phyloP scores from a whole-genome alignment of 371 early-diverging fungal species.

The Nematocida displodere region DNA sequence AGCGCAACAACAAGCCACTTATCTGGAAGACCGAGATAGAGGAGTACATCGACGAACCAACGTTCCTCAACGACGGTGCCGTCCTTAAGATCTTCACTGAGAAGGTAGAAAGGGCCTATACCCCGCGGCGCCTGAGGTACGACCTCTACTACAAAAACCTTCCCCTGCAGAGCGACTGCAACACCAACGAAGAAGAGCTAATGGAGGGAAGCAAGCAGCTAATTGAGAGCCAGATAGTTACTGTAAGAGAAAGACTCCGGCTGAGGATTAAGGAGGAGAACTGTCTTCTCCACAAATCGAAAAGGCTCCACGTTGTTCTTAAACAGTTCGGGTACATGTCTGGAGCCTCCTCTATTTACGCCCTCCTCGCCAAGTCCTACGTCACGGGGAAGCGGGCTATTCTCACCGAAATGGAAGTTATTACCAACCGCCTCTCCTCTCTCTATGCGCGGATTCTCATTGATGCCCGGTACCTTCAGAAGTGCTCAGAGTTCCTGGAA shows the following conservation, averaged over 20 bases:
- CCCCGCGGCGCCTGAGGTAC: background rate
- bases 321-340: conserved; percentile 33
- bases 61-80: background rate
- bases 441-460: background rate
- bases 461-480: conserved; percentile 7
- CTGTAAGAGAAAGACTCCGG: background rate
- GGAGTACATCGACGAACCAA: conserved; percentile 7
- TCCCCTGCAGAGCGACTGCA: background rate
- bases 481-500: conserved; percentile 34
- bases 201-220: background rate
- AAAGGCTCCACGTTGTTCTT: conserved; percentile 24
- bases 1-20: conserved; percentile 11
- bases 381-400: conserved; percentile 26
- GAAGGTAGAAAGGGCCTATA: background rate
- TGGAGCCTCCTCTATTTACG: conserved; percentile 11
- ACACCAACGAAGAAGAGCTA: background rate
- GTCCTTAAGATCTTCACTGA: conserved; percentile 1
- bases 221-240: background rate
- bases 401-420: conserved; percentile 1
- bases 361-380: conserved; percentile 23
- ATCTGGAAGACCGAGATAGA: conserved; percentile 26
- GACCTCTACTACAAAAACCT: conserved; percentile 24
- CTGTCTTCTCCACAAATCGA: background rate
- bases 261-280: background rate
- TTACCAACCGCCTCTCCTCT: background rate